These are phyloP conservation scores for Arachis monticola DNA, from an alignment of 331 rosid species.

Conservation along the genomic window DNA sequence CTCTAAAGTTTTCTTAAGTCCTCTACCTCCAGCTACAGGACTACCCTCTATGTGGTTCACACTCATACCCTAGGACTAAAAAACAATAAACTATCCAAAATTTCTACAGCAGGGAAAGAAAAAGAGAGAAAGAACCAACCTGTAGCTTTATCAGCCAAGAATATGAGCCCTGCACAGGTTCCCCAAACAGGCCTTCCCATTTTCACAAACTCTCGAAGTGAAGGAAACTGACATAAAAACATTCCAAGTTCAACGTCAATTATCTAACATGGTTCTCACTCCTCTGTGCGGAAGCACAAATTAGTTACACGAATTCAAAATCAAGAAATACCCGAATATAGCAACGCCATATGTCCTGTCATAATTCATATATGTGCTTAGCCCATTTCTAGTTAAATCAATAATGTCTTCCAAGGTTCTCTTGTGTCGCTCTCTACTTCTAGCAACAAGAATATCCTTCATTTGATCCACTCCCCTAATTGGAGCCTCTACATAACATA, in stretches of 20 bases:
- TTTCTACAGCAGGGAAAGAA: neutral
- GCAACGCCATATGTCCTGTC: too few relatives aligned
- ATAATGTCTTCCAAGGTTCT: too few relatives aligned
- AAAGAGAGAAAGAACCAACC: constrained; percentile 57
- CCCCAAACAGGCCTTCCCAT: constrained; percentile 99
- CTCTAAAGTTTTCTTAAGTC: too few relatives aligned
- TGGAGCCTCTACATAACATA: too few relatives aligned
- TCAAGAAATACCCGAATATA: neutral
- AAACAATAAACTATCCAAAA: neutral
- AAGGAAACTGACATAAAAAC: constrained; percentile 70
- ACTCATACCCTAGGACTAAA: neutral
- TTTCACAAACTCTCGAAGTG: constrained; percentile 85
- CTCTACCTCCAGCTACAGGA: too few relatives aligned
- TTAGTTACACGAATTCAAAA: neutral
- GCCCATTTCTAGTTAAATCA: too few relatives aligned
- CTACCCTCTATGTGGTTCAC: too few relatives aligned
- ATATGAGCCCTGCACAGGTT: constrained; percentile 97
- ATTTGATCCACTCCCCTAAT: too few relatives aligned
- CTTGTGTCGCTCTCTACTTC: too few relatives aligned
- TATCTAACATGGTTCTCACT: constrained; percentile 2
- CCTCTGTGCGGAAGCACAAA: neutral
- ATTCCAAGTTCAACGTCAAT: constrained; percentile 4
- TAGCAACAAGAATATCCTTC: too few relatives aligned
- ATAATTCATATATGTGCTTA: too few relatives aligned
- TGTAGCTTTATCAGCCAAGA: constrained; percentile 81